A percentile compares a stretch with the other conserved stretches of the same genome.
Conservation (phyloP, 2,329 filamentous ascomycete species). For the Aspergillus ochraceoroseus region DNA sequence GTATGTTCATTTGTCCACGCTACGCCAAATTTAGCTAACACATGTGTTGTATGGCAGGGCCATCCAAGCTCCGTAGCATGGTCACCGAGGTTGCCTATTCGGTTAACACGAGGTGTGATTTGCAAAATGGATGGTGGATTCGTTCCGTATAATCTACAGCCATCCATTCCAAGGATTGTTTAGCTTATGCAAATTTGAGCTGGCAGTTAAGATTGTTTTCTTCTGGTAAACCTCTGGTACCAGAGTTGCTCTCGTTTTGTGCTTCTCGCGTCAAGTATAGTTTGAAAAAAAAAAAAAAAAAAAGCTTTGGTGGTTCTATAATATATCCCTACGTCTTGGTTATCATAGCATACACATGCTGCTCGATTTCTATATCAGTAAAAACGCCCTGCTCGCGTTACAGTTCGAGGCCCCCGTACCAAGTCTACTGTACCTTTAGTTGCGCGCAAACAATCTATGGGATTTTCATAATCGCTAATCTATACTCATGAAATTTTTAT, state of each 20-base stretch:
- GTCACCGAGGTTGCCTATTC: slow-evolving; percentile 29
- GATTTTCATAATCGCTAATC: too few relatives aligned
- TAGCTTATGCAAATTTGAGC: slow-evolving; percentile 19
- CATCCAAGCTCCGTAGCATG: slow-evolving; percentile 44
- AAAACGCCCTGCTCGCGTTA: too few relatives aligned
- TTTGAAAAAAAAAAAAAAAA: slow-evolving; percentile 4
- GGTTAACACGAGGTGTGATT: slow-evolving; percentile 28
- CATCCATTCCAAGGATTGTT: slow-evolving; percentile 15
- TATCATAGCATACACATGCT: too few relatives aligned
- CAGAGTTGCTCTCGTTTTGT: slow-evolving; percentile 17
- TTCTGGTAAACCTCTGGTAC: slow-evolving; percentile 11
- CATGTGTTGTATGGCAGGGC: slow-evolving; percentile 26
- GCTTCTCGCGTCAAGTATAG: slow-evolving; percentile 8
- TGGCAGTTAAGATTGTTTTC: slow-evolving; percentile 20
- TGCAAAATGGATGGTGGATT: slow-evolving; percentile 28
- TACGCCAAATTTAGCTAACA: background rate
- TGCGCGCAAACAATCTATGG: too few relatives aligned
- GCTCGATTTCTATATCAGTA: too few relatives aligned
- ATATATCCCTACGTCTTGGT: too few relatives aligned
- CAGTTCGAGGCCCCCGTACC: too few relatives aligned
- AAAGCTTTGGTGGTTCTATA: too few relatives aligned
- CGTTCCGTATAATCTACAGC: slow-evolving; percentile 12
- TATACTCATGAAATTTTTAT: background rate
- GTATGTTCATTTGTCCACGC: slow-evolving; percentile 22
- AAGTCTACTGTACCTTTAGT: too few relatives aligned